Conservation (phyloP, 2,329 filamentous ascomycete genomes). For the Biscogniauxia sp. region DNA sequence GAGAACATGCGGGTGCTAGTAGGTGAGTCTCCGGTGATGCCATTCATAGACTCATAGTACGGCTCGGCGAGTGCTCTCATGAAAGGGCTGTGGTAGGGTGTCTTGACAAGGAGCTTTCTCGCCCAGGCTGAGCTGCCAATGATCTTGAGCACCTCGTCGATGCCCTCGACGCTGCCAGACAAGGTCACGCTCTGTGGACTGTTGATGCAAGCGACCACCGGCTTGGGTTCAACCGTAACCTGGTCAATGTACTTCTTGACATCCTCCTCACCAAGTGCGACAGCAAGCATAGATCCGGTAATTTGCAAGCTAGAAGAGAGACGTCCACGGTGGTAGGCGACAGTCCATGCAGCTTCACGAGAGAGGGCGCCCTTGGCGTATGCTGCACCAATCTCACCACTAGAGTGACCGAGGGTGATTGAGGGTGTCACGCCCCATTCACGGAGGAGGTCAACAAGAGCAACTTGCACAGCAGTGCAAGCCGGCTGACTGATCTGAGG, state of each 20-base stretch:
- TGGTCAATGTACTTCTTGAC: conserved; percentile 25
- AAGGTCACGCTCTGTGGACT: conserved; percentile 30
- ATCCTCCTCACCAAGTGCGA: conserved; percentile 24
- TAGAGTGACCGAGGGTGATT: conserved; percentile 39
- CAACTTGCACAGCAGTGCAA: conserved; percentile 28
- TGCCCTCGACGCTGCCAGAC: conserved; percentile 27
- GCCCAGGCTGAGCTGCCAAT: conserved; percentile 32
- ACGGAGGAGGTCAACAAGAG: conserved; percentile 26
- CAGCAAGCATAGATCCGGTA: conserved; percentile 29
- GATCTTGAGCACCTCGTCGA: conserved; percentile 29
- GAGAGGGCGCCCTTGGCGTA: conserved; percentile 39
- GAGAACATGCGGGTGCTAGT: conserved; percentile 26
- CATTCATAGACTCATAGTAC: conserved; percentile 31
- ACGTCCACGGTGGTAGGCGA: conserved; percentile 29
- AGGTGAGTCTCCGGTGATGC: conserved; percentile 14
- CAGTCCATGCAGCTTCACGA: conserved; percentile 29
- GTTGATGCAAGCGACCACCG: conserved; percentile 30
- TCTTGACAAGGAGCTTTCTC: conserved; percentile 38
- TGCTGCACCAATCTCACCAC: conserved; percentile 41
- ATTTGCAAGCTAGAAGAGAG: conserved; percentile 26
- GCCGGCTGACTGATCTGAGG: conserved; percentile 30
- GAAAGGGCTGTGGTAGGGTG: conserved; percentile 43
- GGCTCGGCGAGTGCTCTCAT: conserved; percentile 36
- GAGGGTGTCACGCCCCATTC: conserved; percentile 32
- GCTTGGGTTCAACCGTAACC: conserved; percentile 23